Base-by-base conservation (phyloP, 2,329 filamentous ascomycete genomes). In the Fusarium torulosum region DNA sequence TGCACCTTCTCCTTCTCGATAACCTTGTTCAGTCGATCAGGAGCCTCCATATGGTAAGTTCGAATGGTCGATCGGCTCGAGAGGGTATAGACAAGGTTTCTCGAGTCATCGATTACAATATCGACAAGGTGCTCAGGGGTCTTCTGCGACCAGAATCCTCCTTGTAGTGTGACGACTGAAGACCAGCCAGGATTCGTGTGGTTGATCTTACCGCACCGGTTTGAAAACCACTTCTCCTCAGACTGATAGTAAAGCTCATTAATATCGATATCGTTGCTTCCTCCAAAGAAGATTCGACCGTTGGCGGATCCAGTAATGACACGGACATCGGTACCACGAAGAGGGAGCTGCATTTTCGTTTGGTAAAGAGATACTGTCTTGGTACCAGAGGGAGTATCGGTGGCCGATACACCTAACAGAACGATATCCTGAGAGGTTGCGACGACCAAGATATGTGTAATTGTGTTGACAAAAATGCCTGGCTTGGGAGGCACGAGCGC, bases 211-310 rank as follows among this genome's bases (percentile, higher is more conserved):
- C 91, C 90, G 76, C 93, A 96, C 69, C 91, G 88, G 78, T 90
- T 94, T 53, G 92, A 91, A 76, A 99, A 99, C 96, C 96, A 99
- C 72, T 92, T 91, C 79, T 99, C 96, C 78, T 98, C 94, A 75
- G 97, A 94, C 79, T 98, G 95, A 77, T 99, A 99, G 71, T 91
- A 94, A 53, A 99, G 86, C 79, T 99, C 96, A 77, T 96, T 93
- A 46, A 99, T 88, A 72, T 98, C 94, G 67, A 93, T 93, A 69
- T 95, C 92, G 50, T 84, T 86, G 50, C 86, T 86, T 37, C 94
- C 93, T 41, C 91, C 90, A 75, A 97, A 97, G 83, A 99, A 99
- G 68, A 99, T 96, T 63, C 96, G 91, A 10, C 96, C 96, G 21
- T 88, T 91, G 20, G 90, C 89, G 4, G 94, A 96, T 17, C 91